Base-by-base conservation (phyloP, 116 monocot genomes). In the Posidonia oceanica region DNA sequence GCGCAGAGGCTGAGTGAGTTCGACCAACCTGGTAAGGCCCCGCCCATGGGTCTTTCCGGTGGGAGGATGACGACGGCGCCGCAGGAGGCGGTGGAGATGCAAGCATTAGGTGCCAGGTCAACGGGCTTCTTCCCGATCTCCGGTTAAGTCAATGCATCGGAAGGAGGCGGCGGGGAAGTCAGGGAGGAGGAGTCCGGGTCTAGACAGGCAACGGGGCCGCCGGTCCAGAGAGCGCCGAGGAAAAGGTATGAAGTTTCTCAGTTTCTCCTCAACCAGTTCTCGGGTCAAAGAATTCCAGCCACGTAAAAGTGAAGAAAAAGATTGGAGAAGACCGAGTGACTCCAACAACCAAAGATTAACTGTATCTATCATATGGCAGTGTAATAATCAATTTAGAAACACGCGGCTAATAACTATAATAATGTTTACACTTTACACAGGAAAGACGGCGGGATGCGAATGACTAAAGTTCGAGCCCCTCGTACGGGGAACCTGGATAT, bases 401-500 rank as follows among this genome's bases (percentile, higher is more conserved):
- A n/a, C n/a, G n/a, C n/a, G n/a, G n/a, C n/a, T n/a, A n/a, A n/a
- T n/a, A n/a, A n/a, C n/a, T n/a, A n/a, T n/a, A n/a, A n/a, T n/a
- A n/a, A n/a, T n/a, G n/a, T n/a, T n/a, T n/a, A n/a, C n/a, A n/a
- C n/a, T n/a, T n/a, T 44, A 6, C 2, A 0, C 44, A 90, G 88
- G 81, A 84, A 66, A 77, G 94, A 79, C 7, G 65, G 41, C 0
- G 75, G 57, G 37, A 75, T n/a, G 74, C 7, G 44, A 11, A 87
- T 75, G 3, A 20, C 62, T 0, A 73, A 63, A 77, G 77, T 88
- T 16, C 79, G 84, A 3, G 86, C 78, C 1, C 69, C 76, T 29
- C 76, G 69, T 5, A 62, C 66, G 3, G 90, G 85, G 51, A 84
- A 88, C 71, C 65, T 68, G 42, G 90, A 90, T 5, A 77, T 67